Evolutionary conservation across 208 protist species (phyloP).

Genomic region (Phytomonas serpens): DNA sequence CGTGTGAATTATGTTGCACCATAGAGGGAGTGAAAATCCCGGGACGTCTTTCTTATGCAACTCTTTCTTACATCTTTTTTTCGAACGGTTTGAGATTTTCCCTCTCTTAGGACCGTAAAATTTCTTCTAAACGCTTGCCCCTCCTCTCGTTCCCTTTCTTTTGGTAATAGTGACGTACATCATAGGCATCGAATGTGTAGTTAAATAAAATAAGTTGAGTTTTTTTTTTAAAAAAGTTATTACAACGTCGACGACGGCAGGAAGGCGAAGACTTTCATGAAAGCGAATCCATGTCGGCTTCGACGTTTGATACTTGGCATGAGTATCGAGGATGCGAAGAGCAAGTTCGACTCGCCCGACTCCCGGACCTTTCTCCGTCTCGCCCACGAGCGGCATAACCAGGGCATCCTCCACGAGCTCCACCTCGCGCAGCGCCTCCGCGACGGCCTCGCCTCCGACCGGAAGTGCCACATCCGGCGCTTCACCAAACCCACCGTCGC

Average conservation of each 20-base stretch:
- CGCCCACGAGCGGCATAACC: constrained; percentile 74
- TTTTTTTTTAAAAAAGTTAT: not conserved
- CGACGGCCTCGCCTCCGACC: constrained; percentile 47
- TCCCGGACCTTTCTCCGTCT: constrained; percentile 57
- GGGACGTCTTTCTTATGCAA: not conserved
- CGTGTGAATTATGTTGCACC: not conserved
- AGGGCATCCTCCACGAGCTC: constrained; percentile 77
- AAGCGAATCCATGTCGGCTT: constrained; percentile 18
- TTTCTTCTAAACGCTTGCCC: not conserved
- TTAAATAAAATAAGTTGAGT: not conserved
- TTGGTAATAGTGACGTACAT: not conserved
- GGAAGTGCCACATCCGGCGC: constrained; percentile 67
- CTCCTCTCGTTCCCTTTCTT: not conserved
- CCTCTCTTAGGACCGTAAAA: not conserved
- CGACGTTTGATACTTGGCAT: constrained; percentile 77
- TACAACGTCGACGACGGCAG: not conserved
- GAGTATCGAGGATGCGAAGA: constrained; percentile 82
- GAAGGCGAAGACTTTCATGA: constrained; percentile 19
- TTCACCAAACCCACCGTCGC: constrained; percentile 67
- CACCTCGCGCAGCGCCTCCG: constrained; percentile 61
- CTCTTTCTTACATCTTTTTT: not conserved
- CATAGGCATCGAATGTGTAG: constrained; percentile 17
- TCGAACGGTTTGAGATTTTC: not conserved
- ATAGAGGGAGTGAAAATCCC: not conserved
- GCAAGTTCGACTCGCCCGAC: constrained; percentile 76